Conservation (phyloP, 2,329 filamentous ascomycete species). For the Gaeumannomyces sp. region DNA sequence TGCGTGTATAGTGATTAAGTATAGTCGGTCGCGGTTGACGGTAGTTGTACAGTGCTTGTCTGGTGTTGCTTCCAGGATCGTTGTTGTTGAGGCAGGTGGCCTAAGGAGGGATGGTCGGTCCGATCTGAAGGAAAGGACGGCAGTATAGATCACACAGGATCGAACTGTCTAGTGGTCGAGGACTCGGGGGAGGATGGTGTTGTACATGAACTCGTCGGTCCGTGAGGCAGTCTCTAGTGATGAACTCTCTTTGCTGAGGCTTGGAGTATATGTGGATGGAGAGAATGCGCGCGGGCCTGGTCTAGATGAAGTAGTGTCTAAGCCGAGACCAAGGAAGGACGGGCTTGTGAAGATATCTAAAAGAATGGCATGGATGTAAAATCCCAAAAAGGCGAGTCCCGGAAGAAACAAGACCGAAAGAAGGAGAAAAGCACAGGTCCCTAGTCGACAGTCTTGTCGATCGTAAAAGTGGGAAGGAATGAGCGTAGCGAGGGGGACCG, state of each 20-base stretch:
- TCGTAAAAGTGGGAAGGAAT: conserved; percentile 36
- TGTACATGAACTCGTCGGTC: conserved; percentile 28
- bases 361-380: conserved; percentile 37
- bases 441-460: conserved; percentile 42
- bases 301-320: conserved; percentile 13
- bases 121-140: conserved; percentile 37
- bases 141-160: conserved; percentile 27
- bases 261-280: neutral
- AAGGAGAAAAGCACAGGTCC: conserved; percentile 37
- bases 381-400: conserved; percentile 38
- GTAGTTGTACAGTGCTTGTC: conserved; percentile 7
- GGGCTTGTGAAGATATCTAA: conserved; percentile 19
- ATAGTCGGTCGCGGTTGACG: conserved; percentile 1
- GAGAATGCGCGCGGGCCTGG: neutral
- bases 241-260: neutral
- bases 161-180: conserved; percentile 26
- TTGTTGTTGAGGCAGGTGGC: conserved; percentile 21
- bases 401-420: conserved; percentile 44
- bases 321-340: conserved; percentile 18
- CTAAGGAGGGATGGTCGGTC: conserved; percentile 33
- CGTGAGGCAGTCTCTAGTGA: conserved; percentile 13
- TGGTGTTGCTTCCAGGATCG: conserved; percentile 10
- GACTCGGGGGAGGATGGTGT: conserved; percentile 21
- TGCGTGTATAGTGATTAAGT: neutral
- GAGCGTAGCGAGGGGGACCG: conserved; percentile 35